Evolutionary conservation across 805 yeast genomes (phyloP), one percentile per base, ranked within the genome.

Genomic region (Kuraishia hungarica): DNA sequence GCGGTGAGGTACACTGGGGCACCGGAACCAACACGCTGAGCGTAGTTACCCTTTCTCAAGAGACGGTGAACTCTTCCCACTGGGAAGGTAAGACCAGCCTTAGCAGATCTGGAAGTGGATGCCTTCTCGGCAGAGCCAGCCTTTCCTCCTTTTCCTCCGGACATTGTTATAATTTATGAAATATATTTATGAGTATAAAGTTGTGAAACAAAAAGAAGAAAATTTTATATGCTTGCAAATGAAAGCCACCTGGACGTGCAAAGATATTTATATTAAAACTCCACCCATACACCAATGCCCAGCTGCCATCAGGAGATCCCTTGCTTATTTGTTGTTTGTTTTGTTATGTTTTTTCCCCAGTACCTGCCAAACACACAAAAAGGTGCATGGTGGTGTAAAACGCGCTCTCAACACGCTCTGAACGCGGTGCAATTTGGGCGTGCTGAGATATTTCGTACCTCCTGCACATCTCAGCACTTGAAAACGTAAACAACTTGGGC

Each of bases 71-170:
- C 94, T 86, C 98, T 92, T 77, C 98, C 98, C 65, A 93, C 98
- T 80, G 98, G 98, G 96, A 93, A 93, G 68, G 96, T 89, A 72
- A 93, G 84, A 76, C 97, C 98, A 72, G 98, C 97, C 83, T 91
- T 93, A 62, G 97, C 86, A 66, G 98, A 93, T 86, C 98, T 90
- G 56, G 97, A 88, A 81, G 93, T 94, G 72, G 97, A 87, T 69
- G 96, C 92, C 80, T 93, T 93, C 74, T 90, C 92, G 67, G 96
- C 76, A 65, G 96, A 81, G 72, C 96, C 96, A 72, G 97, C 96
- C 80, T 92, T 92, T 72, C 94, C 94, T 68, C 90, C 90, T 81
- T 86, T 85, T 70, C 89, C 89, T 70, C 89, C 87, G 64, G 77
- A 82, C 86, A 64, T 72, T 68, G 55, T 68, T 62, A 57, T 17